Evolutionary conservation across 495 filamentous ascomycete species (phyloP), one percentile per base, ranked within the genome.

Genomic region (Daldinia loculata): DNA sequence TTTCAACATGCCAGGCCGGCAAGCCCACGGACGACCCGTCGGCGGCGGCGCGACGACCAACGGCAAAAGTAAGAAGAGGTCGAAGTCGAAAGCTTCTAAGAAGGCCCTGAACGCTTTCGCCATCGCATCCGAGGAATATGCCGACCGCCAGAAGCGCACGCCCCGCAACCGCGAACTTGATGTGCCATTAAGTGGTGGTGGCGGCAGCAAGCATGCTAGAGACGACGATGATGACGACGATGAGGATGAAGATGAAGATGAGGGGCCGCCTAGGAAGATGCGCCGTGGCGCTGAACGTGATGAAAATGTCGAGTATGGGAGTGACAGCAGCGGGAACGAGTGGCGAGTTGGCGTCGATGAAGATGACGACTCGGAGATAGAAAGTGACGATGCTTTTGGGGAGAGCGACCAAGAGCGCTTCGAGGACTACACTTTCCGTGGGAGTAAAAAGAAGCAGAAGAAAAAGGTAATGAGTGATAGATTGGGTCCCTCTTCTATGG

Each of bases 331-430:
- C 67, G 94, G 93, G 19, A 91, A 95, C 78, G 86, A 92, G 72
- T 99, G 95, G 95, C 90, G 85, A 69, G 77, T 96, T 39, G 93
- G 93, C 53, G 85, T 92, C 64, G 89, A 86, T 55, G 91, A 84
- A 63, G 91, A 93, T 63, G 88, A 95, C 58, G 93, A 95, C 66
- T 91, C 87, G 30, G 93, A 96, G 66, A 81, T 98, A 55, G 93
- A 98, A 76, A 93, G 90, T 69, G 95, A 98, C 65, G 95, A 97
- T 76, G 95, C 95, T 34, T 91, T 98, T 84, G 95, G 94, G 8
- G 90, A 90, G 64, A 94, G 92, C 70, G 93, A 97, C 73, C 89
- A 94, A 78, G 93, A 97, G 74, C 82, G 83, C 67, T 95, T 95
- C 72, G 90, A 91, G 43, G 89, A 87, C 7, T 95, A 87, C 78